Conservation (phyloP, 352 stramenopile genomes). For the Phytopythium sindhum region DNA sequence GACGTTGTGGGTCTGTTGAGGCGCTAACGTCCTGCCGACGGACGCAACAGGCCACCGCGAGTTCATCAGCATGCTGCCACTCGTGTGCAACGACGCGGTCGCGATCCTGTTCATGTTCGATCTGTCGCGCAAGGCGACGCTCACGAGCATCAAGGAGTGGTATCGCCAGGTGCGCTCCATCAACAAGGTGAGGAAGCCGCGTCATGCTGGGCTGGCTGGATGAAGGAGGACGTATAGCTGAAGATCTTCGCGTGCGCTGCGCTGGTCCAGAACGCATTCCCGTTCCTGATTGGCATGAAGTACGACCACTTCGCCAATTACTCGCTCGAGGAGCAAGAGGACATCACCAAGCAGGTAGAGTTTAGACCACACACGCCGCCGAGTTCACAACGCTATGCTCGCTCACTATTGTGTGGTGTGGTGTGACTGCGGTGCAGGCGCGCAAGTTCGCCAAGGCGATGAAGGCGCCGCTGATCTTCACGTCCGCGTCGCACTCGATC, state of each 20-base stretch:
- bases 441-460: slow-evolving; percentile 94
- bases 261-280: slow-evolving; percentile 78
- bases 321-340: slow-evolving; percentile 88
- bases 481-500: slow-evolving; percentile 91
- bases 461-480: slow-evolving; percentile 94
- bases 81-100: slow-evolving; percentile 94
- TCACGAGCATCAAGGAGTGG: slow-evolving; percentile 93
- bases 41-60: slow-evolving; percentile 70
- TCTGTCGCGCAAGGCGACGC: slow-evolving; percentile 88
- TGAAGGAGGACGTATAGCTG: no score
- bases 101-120: slow-evolving; percentile 97
- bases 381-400: no score
- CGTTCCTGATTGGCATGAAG: slow-evolving; percentile 94
- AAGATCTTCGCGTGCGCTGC: background rate
- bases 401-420: background rate
- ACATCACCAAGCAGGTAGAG: slow-evolving; percentile 93
- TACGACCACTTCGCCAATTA: slow-evolving; percentile 93
- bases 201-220: background rate
- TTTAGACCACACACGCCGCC: background rate
- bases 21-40: no score
- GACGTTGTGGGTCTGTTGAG: background rate
- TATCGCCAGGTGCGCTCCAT: slow-evolving; percentile 88
- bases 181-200: slow-evolving; percentile 64
- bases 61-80: slow-evolving; percentile 93
- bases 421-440: slow-evolving; percentile 52